These are phyloP conservation scores for Wickerhamomyces sydowiorum DNA, from an alignment of 805 yeast species.

Conservation along the genomic window DNA sequence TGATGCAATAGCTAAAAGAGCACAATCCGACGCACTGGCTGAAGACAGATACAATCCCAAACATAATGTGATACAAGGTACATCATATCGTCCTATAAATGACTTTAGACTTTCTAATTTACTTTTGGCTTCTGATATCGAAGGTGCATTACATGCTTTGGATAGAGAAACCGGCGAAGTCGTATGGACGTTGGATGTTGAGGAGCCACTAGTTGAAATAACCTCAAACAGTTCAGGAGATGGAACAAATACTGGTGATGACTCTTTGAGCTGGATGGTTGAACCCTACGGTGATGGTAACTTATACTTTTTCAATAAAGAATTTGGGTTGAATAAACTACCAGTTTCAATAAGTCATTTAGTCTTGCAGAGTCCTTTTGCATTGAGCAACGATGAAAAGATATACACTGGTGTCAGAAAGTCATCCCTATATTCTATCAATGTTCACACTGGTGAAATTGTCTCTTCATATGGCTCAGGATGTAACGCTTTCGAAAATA, in stretches of 20 bases:
- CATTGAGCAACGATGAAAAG: constrained; percentile 63
- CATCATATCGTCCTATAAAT: constrained; percentile 39
- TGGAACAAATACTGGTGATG: constrained; percentile 18
- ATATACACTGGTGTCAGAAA: constrained; percentile 81
- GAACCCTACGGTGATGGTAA: constrained; percentile 88
- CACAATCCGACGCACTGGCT: no score
- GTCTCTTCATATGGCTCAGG: constrained; percentile 60
- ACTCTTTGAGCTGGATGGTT: constrained; percentile 65
- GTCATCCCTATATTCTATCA: constrained; percentile 70
- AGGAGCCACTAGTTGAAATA: constrained; percentile 52
- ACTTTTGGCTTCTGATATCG: constrained; percentile 71
- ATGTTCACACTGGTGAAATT: constrained; percentile 70
- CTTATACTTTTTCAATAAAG: constrained; percentile 71
- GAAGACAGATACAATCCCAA: background rate
- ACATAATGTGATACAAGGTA: background rate
- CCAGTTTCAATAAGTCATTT: constrained; percentile 77
- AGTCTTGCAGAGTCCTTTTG: constrained; percentile 81
- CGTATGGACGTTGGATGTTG: constrained; percentile 70
- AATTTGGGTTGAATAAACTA: constrained; percentile 68
- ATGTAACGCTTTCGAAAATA: constrained; percentile 3
- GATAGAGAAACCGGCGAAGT: constrained; percentile 69
- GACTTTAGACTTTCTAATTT: constrained; percentile 67
- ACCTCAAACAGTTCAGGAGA: constrained; percentile 16
- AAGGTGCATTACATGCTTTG: constrained; percentile 81
- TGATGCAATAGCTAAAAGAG: background rate